Evolutionary conservation across 805 yeast species (phyloP).

Genomic region (Tetrapisispora iriomotensis): DNA sequence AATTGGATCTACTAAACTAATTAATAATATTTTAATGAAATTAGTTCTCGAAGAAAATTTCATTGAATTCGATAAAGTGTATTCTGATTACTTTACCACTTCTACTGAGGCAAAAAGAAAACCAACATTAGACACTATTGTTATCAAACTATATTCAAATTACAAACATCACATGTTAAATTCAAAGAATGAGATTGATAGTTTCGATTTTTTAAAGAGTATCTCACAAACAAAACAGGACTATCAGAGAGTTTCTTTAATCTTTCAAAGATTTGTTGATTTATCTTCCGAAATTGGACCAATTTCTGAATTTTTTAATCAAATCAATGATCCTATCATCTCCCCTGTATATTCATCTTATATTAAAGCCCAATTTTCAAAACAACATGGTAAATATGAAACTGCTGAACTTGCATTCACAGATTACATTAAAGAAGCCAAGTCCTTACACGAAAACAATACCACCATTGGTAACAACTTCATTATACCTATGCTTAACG

Average conservation of each 20-base stretch:
- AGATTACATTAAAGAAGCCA: conserved; percentile 7
- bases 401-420: conserved; percentile 20
- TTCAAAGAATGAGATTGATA: conserved; percentile 3
- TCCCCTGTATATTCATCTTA: conserved; percentile 16
- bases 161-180: conserved; percentile 5
- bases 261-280: conserved; percentile 15
- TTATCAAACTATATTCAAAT: conserved; percentile 18
- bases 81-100: conserved; percentile 8
- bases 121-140: conserved; percentile 16
- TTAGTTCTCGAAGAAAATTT: conserved; percentile 8
- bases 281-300: conserved; percentile 16
- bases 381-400: conserved; percentile 13
- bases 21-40: conserved; percentile 16
- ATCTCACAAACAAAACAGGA: conserved; percentile 12
- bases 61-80: conserved; percentile 12
- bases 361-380: conserved; percentile 20
- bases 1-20: conserved; percentile 14
- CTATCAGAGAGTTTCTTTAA: conserved; percentile 7
- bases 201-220: conserved; percentile 17
- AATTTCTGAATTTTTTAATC: conserved; percentile 12
- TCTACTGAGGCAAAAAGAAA: conserved; percentile 2
- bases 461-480: conserved; percentile 3
- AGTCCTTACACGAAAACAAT: not conserved
- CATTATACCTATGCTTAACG: conserved; percentile 15
- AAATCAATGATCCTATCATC: conserved; percentile 14